A percentile compares a stretch with the other conserved stretches of the same genome.
phyloP scores from a whole-genome alignment of 2,329 filamentous ascomycete species.

The Dactylellina sp. region DNA sequence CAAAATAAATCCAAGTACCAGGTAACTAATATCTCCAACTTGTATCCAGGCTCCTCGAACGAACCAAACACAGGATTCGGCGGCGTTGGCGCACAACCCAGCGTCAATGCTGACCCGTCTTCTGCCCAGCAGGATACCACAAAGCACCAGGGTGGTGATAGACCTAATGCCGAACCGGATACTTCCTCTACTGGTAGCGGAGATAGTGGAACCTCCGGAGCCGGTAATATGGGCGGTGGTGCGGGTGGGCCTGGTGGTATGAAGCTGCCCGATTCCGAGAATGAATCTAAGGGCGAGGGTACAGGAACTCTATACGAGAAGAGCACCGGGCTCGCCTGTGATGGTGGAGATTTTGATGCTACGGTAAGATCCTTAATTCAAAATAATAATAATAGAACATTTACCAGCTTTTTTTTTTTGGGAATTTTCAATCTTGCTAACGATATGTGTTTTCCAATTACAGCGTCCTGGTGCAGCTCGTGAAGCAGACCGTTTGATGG shows the following conservation, averaged over 20 bases:
- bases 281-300: conserved; percentile 65
- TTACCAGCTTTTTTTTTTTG: too few species aligned
- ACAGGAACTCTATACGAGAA: conserved; percentile 72
- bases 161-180: conserved; percentile 61
- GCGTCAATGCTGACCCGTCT: conserved; percentile 24
- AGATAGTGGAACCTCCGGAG: conserved; percentile 53
- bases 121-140: conserved; percentile 36
- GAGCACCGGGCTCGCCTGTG: conserved; percentile 71
- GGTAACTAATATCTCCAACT: background rate
- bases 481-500: conserved; percentile 74
- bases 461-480: conserved; percentile 72
- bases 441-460: background rate
- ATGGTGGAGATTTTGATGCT: conserved; percentile 77
- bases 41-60: conserved; percentile 42
- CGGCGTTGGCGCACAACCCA: conserved; percentile 53
- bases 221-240: conserved; percentile 60
- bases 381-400: background rate
- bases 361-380: conserved; percentile 59
- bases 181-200: conserved; percentile 57
- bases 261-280: conserved; percentile 59
- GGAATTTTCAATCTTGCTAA: background rate
- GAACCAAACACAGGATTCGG: conserved; percentile 56
- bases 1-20: too few species aligned
- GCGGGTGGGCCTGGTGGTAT: conserved; percentile 58
- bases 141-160: conserved; percentile 63